A percentile compares a stretch with the other conserved stretches of the same genome.
Evolutionary conservation across 202 grass and related monocot species (phyloP).

Genomic region (Bolboschoenoplectus hybrid): DNA sequence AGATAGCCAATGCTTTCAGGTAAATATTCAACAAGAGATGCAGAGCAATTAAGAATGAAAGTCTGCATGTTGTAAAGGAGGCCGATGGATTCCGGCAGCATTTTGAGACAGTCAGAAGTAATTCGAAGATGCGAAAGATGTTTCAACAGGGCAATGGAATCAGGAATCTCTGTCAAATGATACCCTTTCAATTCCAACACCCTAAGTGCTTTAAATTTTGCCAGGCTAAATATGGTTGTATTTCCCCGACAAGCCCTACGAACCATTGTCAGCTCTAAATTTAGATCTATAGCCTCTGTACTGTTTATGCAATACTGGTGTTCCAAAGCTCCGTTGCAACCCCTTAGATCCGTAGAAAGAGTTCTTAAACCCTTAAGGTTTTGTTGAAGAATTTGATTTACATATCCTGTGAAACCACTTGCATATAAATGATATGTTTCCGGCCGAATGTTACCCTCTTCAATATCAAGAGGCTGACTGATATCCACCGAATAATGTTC

Average conservation of each 20-base stretch:
- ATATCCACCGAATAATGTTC: slow-evolving; percentile 31
- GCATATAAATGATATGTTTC: slow-evolving; percentile 26
- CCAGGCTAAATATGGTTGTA: background rate
- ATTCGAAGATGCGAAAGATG: too few relatives aligned
- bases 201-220: slow-evolving; percentile 20
- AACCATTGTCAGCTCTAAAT: background rate
- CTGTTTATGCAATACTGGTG: background rate
- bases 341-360: slow-evolving; percentile 9
- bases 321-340: background rate
- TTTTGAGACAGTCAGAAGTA: too few relatives aligned
- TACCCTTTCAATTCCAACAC: background rate
- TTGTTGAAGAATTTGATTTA: slow-evolving; percentile 26
- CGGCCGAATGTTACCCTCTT: background rate
- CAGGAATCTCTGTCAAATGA: too few relatives aligned
- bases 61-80: too few relatives aligned
- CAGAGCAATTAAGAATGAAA: too few relatives aligned
- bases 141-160: too few relatives aligned
- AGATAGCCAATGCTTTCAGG: too few relatives aligned
- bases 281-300: background rate
- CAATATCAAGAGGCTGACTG: background rate
- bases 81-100: too few relatives aligned
- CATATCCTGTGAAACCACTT: background rate
- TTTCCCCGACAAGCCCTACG: background rate
- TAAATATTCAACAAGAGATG: too few relatives aligned
- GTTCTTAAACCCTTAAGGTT: background rate